phyloP scores from a whole-genome alignment of 805 yeast genomes.

The Torulaspora microellipsoides region DNA sequence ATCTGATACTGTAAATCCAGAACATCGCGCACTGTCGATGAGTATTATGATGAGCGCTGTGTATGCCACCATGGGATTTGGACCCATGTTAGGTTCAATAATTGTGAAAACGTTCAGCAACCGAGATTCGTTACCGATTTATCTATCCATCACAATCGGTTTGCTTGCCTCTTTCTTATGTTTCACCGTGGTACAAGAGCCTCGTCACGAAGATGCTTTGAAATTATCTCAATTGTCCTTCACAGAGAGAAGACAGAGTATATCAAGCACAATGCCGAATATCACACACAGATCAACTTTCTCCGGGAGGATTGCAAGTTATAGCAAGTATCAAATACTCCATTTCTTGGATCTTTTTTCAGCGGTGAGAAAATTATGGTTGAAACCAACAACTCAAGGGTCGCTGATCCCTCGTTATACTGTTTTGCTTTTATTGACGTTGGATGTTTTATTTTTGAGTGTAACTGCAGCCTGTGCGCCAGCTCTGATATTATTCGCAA shows the following conservation, averaged over 20 bases:
- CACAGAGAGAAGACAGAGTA: slow-evolving; percentile 30
- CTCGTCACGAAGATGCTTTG: slow-evolving; percentile 54
- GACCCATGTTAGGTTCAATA: slow-evolving; percentile 56
- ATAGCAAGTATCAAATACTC: slow-evolving; percentile 12
- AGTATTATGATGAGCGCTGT: slow-evolving; percentile 57
- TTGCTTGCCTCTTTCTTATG: slow-evolving; percentile 36
- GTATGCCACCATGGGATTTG: slow-evolving; percentile 56
- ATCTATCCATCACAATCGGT: slow-evolving; percentile 27
- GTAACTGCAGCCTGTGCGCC: slow-evolving; percentile 41
- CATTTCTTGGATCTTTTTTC: slow-evolving; percentile 30
- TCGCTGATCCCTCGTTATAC: slow-evolving; percentile 39
- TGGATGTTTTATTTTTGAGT: slow-evolving; percentile 43
- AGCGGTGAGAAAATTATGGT: slow-evolving; percentile 54
- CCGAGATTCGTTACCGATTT: slow-evolving; percentile 33
- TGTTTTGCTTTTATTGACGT: slow-evolving; percentile 45
- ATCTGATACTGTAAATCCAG: slow-evolving; percentile 66
- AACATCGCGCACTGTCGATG: slow-evolving; percentile 51
- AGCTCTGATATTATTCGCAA: slow-evolving; percentile 48
- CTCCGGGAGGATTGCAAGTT: background rate
- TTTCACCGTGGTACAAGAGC: slow-evolving; percentile 51
- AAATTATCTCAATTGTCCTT: slow-evolving; percentile 45
- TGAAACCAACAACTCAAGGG: slow-evolving; percentile 35
- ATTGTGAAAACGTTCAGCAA: slow-evolving; percentile 31
- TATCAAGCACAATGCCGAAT: slow-evolving; percentile 27
- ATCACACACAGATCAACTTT: slow-evolving; percentile 14